Base-by-base conservation (phyloP, 768 basidiomycete genomes). In the Termitomyces sp. region DNA sequence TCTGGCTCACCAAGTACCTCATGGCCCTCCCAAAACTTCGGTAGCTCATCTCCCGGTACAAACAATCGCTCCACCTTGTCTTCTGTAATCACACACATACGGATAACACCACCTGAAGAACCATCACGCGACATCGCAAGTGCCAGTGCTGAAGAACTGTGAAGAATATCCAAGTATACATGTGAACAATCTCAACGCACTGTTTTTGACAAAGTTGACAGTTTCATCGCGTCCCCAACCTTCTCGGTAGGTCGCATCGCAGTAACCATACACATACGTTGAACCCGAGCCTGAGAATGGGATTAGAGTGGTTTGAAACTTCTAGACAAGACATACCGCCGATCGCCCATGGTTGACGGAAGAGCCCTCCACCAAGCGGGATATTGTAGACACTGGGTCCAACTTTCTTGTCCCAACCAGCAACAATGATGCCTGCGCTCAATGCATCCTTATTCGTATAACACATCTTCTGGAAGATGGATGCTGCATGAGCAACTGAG, bases 261-360 rank as follows among this genome's bases (percentile, higher is more conserved):
- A 98, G 75, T 98, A 98, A 53, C 96, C 97, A 68, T 98, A 99
- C 11, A 98, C 94, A 69, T 98, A 99, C 8, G 94, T 94, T 38
- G 94, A 97, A 8, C 97, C 97, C 52, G 94, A 96, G 26, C 93
- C 90, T 93, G 62, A 20, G 52, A 30, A 49, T 40, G 44, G 32
- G 18, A 35, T 56, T 59, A 52, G 26, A 9, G 44, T 43, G 36
- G 22, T 22, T 41, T 28, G 8, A n/a, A 11, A 35, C 26, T 30
- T 20, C 26, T 65, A 47, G 41, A 48, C 36, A 47, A 24, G 20
- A 70, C 83, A 43, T 67, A 91, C 94, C 94, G 71, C 95, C 97
- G 62, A 99, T 98, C 49, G 96, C 93, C 97, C 97, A 99, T 7
- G 96, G 95, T 65, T 96, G 95, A 59, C 91, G 85, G 84, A 99